These are phyloP conservation scores for Hypholoma fasciculare DNA, from an alignment of 768 basidiomycete genomes.

Conservation along the genomic window DNA sequence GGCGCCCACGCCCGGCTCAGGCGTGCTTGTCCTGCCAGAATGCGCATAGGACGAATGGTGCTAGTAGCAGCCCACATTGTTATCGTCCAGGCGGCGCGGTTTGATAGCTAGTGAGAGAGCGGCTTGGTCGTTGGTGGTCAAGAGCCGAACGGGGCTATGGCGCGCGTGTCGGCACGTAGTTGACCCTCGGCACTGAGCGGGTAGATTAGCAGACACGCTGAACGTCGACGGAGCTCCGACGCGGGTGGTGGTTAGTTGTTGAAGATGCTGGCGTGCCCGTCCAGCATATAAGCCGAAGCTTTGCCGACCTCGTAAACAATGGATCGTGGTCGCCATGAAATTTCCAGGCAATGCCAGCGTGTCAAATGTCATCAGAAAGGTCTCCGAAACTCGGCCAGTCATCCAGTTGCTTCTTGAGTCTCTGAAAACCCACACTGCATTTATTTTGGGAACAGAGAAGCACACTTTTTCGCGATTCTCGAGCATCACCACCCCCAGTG, in stretches of 20 bases:
- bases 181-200: conserved; percentile 3
- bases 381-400: too few relatives aligned
- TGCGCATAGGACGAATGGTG: conserved; percentile 13
- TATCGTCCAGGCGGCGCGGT: background rate
- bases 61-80: conserved; percentile 15
- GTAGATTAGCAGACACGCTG: conserved; percentile 3
- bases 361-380: background rate
- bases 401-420: too few relatives aligned
- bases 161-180: background rate
- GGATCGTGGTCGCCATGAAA: background rate
- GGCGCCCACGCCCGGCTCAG: conserved; percentile 13
- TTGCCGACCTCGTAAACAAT: background rate
- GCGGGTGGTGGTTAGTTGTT: background rate
- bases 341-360: background rate
- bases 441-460: too few relatives aligned
- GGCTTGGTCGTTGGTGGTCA: background rate
- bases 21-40: conserved; percentile 15
- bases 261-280: background rate
- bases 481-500: too few relatives aligned
- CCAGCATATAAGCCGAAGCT: background rate
- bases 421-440: too few relatives aligned
- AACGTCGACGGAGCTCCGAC: conserved; percentile 7
- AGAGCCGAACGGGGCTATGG: background rate
- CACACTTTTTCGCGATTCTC: too few relatives aligned
- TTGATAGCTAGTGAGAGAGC: background rate